Evolutionary conservation across 2,329 filamentous ascomycete genomes (phyloP).

Genomic region (Sporothrix brunneoviolacea): DNA sequence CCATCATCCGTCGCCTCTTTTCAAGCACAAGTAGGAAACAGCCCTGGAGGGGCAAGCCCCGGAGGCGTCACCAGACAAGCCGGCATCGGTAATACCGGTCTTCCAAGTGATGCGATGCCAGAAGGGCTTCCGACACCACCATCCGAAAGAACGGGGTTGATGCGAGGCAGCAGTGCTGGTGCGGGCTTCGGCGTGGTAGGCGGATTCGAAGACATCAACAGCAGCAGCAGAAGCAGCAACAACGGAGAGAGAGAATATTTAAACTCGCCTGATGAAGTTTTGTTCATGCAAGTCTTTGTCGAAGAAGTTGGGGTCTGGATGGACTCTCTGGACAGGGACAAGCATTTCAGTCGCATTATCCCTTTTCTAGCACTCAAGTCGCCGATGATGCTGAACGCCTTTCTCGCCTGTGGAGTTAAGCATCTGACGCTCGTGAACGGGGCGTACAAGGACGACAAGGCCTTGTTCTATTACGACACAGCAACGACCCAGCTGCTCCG

Average conservation of each 20-base stretch:
- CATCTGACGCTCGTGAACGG: conserved; percentile 68
- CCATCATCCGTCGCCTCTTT: conserved; percentile 25
- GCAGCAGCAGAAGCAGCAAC: background rate
- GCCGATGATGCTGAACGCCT: conserved; percentile 82
- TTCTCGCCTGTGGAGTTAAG: conserved; percentile 80
- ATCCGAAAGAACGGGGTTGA: conserved; percentile 28
- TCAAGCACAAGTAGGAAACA: conserved; percentile 16
- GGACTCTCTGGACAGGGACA: conserved; percentile 79
- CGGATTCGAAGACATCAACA: background rate
- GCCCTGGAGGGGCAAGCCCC: conserved; percentile 19
- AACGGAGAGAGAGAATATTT: conserved; percentile 53
- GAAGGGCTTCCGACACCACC: conserved; percentile 35
- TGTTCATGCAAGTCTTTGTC: conserved; percentile 89
- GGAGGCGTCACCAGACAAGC: background rate
- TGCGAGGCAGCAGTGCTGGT: background rate
- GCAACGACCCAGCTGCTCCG: conserved; percentile 72
- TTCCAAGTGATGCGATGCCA: conserved; percentile 8
- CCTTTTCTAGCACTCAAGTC: conserved; percentile 76
- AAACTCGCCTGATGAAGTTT: conserved; percentile 67
- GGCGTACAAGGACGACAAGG: conserved; percentile 65
- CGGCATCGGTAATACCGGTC: background rate
- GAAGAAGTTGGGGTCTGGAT: conserved; percentile 91
- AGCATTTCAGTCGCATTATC: conserved; percentile 80
- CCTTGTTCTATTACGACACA: conserved; percentile 75
- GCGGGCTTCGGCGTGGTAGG: background rate